phyloP scores from a whole-genome alignment of 2,329 filamentous ascomycete species.

The Basipetospora chlamydospora region DNA sequence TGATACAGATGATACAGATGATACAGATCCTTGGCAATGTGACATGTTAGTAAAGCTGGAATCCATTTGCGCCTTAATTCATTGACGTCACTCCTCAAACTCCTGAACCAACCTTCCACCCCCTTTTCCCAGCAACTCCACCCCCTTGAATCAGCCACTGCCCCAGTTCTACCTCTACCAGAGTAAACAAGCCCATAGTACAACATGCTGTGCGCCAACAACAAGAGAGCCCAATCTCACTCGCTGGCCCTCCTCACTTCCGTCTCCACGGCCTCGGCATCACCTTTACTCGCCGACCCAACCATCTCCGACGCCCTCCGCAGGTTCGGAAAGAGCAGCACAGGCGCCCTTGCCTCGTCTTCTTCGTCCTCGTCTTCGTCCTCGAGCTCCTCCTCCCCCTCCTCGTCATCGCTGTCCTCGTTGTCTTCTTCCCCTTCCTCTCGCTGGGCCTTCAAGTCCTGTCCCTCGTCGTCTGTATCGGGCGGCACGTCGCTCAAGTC shows the following conservation, averaged over 20 bases:
- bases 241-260: not conserved
- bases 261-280: slow-evolving; percentile 8
- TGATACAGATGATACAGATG: not conserved
- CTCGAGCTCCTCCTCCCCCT: slow-evolving; percentile 9
- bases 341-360: slow-evolving; percentile 12
- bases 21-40: too few species aligned
- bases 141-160: too few species aligned
- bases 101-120: too few species aligned
- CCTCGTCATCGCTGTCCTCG: slow-evolving; percentile 9
- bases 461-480: slow-evolving; percentile 43
- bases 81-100: too few species aligned
- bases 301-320: slow-evolving; percentile 11
- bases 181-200: too few species aligned
- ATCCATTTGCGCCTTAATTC: too few species aligned
- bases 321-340: slow-evolving; percentile 6
- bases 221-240: too few species aligned
- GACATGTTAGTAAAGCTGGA: too few species aligned
- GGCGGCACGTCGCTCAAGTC: slow-evolving; percentile 51
- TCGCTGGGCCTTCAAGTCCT: slow-evolving; percentile 27
- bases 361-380: slow-evolving; percentile 10
- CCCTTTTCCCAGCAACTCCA: too few species aligned
- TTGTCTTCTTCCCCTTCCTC: slow-evolving; percentile 10
- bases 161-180: too few species aligned
- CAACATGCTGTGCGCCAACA: too few species aligned
- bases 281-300: slow-evolving; percentile 8